A percentile compares a stretch with the other conserved stretches of the same genome.
Evolutionary conservation across 2,329 filamentous ascomycete genomes (phyloP).

Genomic region (Ophiostoma triangulosporum): DNA sequence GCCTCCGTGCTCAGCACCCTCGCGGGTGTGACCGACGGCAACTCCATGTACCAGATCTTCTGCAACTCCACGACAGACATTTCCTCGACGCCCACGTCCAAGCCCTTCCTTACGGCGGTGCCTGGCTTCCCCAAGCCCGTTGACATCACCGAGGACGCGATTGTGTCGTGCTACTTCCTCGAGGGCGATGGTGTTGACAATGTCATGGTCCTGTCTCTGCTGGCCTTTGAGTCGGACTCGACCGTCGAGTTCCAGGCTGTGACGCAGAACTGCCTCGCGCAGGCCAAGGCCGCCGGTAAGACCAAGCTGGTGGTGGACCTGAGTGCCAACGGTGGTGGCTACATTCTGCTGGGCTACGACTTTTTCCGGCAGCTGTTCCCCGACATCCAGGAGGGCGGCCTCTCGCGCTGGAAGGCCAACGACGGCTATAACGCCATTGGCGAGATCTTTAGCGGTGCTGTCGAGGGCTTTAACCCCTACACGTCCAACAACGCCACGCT

Average conservation of each 20-base stretch:
- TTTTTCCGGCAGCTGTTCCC: slow-evolving; percentile 45
- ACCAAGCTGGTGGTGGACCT: slow-evolving; percentile 48
- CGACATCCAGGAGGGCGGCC: slow-evolving; percentile 21
- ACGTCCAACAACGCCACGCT: slow-evolving; percentile 23
- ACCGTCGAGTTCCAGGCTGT: slow-evolving; percentile 22
- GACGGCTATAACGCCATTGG: slow-evolving; percentile 31
- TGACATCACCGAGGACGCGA: slow-evolving; percentile 17
- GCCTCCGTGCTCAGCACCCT: slow-evolving; percentile 20
- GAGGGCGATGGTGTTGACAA: slow-evolving; percentile 19
- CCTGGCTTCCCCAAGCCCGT: slow-evolving; percentile 20
- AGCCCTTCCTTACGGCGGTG: no score
- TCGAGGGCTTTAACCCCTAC: slow-evolving; percentile 30
- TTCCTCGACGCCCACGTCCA: not conserved
- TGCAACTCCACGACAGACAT: slow-evolving; percentile 14
- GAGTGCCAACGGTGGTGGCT: slow-evolving; percentile 44
- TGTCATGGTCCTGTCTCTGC: slow-evolving; percentile 21
- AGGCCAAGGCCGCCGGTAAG: slow-evolving; percentile 33
- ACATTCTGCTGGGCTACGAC: slow-evolving; percentile 46
- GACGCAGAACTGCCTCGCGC: slow-evolving; percentile 22
- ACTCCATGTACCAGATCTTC: slow-evolving; percentile 22
- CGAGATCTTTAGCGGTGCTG: slow-evolving; percentile 28
- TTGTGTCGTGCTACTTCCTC: slow-evolving; percentile 24
- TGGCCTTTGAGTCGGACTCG: slow-evolving; percentile 17
- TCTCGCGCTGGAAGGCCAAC: slow-evolving; percentile 24
- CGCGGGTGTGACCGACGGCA: slow-evolving; percentile 20